phyloP scores from a whole-genome alignment of 768 basidiomycete species.

The Leccinum longicurvipes region DNA sequence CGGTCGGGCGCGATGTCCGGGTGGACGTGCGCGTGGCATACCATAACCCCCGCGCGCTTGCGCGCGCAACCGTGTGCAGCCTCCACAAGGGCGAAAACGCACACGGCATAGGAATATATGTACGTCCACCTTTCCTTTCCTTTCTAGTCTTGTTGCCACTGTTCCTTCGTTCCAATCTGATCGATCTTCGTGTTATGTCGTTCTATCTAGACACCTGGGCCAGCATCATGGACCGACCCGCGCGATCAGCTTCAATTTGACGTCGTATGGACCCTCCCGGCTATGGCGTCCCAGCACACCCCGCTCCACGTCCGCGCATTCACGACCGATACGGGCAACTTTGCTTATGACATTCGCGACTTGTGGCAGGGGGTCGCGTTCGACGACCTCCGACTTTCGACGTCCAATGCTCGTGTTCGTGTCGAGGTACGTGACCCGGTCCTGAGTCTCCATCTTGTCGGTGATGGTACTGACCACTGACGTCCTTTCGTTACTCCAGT shows the following conservation, averaged over 20 bases:
- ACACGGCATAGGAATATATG: slow-evolving; percentile 39
- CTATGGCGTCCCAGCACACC: background rate
- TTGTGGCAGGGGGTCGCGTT: slow-evolving; percentile 30
- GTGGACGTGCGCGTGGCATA: slow-evolving; percentile 34
- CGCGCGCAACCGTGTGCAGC: slow-evolving; percentile 30
- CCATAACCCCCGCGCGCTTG: slow-evolving; percentile 17
- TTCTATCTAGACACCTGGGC: slow-evolving; percentile 16
- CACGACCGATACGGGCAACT: slow-evolving; percentile 28
- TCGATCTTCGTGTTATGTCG: background rate
- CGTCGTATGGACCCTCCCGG: slow-evolving; percentile 31
- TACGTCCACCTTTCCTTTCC: slow-evolving; percentile 6
- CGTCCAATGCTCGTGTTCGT: slow-evolving; percentile 26
- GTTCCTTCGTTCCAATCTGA: background rate
- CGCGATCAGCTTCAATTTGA: slow-evolving; percentile 25
- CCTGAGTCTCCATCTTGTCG: background rate
- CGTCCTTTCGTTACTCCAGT: slow-evolving; percentile 19
- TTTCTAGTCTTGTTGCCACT: background rate
- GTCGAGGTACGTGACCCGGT: slow-evolving; percentile 23
- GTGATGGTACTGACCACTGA: background rate
- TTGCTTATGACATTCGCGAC: slow-evolving; percentile 27
- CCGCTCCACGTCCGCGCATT: slow-evolving; percentile 29
- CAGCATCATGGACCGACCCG: background rate
- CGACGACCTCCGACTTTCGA: slow-evolving; percentile 19
- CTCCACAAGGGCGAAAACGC: slow-evolving; percentile 25
- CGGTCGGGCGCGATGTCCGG: slow-evolving; percentile 9